Base-by-base conservation (phyloP, 2,329 filamentous ascomycete genomes). In the Coniochaeta sp. region DNA sequence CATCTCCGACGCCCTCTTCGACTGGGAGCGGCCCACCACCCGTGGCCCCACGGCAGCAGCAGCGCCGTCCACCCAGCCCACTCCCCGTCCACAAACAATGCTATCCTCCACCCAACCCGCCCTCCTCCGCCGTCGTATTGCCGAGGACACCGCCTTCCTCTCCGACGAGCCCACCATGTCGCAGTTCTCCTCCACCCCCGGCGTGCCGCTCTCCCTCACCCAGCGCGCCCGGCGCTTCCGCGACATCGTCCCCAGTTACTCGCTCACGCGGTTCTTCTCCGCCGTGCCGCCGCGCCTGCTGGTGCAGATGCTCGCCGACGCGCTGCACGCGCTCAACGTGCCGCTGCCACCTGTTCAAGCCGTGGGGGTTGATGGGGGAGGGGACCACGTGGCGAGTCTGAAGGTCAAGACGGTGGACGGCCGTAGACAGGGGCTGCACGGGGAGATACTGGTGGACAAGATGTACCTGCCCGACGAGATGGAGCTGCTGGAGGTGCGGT, bases 181-280 rank as follows among this genome's bases (percentile, higher is more conserved):
- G 62, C 95, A 98, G 72, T 98, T 98, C 80, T 89, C 90, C 4
- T 81, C 88, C 57, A 86, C 81, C 3, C 92, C 91, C 0, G 84
- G 87, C 6, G 87, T 96, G 0, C 91, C 93, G 0, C 77, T 96
- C 62, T 90, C 86, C 52, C 83, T 96, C 44, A 99, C 95, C 0
- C 95, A 99, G 73, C 89, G 89, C 63, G 95, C 95, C 3, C 89
- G 89, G 32, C 86, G 84, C 52, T 99, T 98, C 80, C 85, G 85
- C 64, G 95, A 99, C 72, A 96, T 99, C 67, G 86, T 97, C 50
- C 96, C 95, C 0, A 81, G 89, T 8, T 90, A 96, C 71, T 87
- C 90, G 0, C 84, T 99, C 63, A 93, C 93, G 7, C 89, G 93
- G 60, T 99, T 99, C 81, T 93, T 95, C 75, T 97, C 93, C 0